Evolutionary conservation across 345 rosid species (phyloP), one percentile per base, ranked within the genome.

Genomic region (Populus nigra): DNA sequence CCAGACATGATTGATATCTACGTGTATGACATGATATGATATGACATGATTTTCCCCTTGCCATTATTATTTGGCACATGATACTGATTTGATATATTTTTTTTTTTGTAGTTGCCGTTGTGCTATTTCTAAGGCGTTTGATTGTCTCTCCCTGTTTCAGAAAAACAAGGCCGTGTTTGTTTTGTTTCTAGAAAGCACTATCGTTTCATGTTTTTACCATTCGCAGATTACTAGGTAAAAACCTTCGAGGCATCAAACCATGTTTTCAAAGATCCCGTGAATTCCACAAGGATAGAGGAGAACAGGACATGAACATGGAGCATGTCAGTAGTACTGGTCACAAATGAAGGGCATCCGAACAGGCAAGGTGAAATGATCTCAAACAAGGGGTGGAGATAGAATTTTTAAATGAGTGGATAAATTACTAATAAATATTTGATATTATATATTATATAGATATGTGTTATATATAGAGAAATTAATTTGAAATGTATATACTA

Each of bases 41-140:
- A 47, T 68, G 85, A 79, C 69, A 71, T 80, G 83, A 71, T 76
- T 78, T 83, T 47, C 57, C 71, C 65, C 45, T 75, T 69, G 55
- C 25, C 25, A 77, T 75, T 83, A 78, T 5, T 50, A 18, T 6
- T 3, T 41, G 45, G 45, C 12, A 10, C 13, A 11, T 41, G 45
- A 10, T 41, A 2, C 12, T 41, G 45, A 41, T 41, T 41, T 41
- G 45, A 10, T 41, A 0, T 50, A 0, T 53, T 20, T 17, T 53
- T 50, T 17, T 80, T 53, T 50, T 17, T 80, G 55, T 57, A 71
- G 62, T 66, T 11, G 17, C 18, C n/a, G 50, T 39, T 16, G 55
- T 16, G 27, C 22, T 11, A 33, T 69, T 65, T 80, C 73, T 70
- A 73, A 29, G 27, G 78, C 71, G 29, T 72, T 77, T 75, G 49